These are phyloP conservation scores for Pichia exigua DNA, from an alignment of 805 yeast species.

Conservation along the genomic window DNA sequence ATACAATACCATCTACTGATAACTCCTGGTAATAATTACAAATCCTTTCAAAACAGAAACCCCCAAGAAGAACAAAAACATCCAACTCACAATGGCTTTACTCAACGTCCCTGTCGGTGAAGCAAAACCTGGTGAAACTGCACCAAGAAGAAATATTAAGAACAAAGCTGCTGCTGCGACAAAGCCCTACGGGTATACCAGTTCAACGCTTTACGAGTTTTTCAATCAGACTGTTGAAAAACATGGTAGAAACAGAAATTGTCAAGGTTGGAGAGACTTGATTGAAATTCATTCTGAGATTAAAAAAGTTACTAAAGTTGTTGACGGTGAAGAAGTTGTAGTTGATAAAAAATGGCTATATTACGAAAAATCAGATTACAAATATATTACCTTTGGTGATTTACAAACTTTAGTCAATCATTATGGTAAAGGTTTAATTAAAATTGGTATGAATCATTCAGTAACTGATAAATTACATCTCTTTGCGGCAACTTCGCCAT, in stretches of 20 bases:
- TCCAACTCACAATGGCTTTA: not conserved
- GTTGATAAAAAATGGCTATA: slow-evolving; percentile 84
- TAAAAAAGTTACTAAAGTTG: slow-evolving; percentile 61
- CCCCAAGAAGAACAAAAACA: too few relatives aligned
- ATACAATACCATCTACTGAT: not conserved
- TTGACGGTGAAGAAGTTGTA: slow-evolving; percentile 66
- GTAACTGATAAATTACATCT: slow-evolving; percentile 63
- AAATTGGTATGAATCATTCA: slow-evolving; percentile 61
- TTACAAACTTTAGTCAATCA: slow-evolving; percentile 40
- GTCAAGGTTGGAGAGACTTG: slow-evolving; percentile 72
- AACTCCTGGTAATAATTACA: too few relatives aligned
- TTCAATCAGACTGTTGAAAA: not conserved
- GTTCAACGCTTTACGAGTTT: not conserved
- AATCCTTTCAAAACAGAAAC: too few relatives aligned
- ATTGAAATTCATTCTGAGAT: slow-evolving; percentile 67
- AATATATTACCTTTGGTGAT: slow-evolving; percentile 55
- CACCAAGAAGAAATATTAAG: not conserved
- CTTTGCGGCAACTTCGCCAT: slow-evolving; percentile 79
- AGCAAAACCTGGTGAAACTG: not conserved
- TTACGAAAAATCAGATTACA: slow-evolving; percentile 71
- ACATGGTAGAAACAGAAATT: slow-evolving; percentile 45
- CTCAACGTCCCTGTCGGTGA: slow-evolving; percentile 14
- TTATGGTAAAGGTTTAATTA: slow-evolving; percentile 68
- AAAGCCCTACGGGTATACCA: not conserved
- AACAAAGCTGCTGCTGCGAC: not conserved